A percentile compares a stretch with the other conserved stretches of the same genome.
These are phyloP conservation scores for Citrus glauca DNA, from an alignment of 345 rosid species.

Conservation along the genomic window DNA sequence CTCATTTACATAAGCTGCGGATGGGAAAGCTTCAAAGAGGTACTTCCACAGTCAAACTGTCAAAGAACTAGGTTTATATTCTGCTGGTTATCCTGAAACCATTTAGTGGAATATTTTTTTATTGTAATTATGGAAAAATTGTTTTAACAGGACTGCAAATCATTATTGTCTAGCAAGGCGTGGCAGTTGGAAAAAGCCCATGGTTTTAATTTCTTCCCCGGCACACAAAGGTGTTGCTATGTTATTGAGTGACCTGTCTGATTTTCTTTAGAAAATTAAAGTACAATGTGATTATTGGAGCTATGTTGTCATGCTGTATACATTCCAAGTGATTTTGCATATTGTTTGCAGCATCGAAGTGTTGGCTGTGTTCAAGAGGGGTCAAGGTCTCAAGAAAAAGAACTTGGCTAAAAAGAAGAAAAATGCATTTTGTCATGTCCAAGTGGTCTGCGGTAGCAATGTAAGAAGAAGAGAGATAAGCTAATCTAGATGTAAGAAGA, in stretches of 20 bases:
- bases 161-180: constrained; percentile 57
- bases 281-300: background rate
- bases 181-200: constrained; percentile 84
- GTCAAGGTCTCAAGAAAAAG: constrained; percentile 48
- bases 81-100: constrained; percentile 5
- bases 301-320: background rate
- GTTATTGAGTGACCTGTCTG: background rate
- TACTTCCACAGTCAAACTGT: constrained; percentile 20
- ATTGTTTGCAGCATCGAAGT: constrained; percentile 67
- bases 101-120: background rate
- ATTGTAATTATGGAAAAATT: constrained; percentile 12
- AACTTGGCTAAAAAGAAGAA: constrained; percentile 56
- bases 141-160: constrained; percentile 66
- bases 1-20: constrained; percentile 96
- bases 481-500: constrained; percentile 2
- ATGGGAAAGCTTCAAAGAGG: constrained; percentile 98
- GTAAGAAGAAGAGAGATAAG: background rate
- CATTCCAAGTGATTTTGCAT: background rate
- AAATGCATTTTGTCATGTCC: too few relatives aligned
- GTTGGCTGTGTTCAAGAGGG: constrained; percentile 72
- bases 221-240: constrained; percentile 69
- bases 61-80: constrained; percentile 2
- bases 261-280: background rate
- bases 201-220: constrained; percentile 94
- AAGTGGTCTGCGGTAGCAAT: too few relatives aligned